Evolutionary conservation across 345 rosid species (phyloP).

Genomic region (Draba incana): DNA sequence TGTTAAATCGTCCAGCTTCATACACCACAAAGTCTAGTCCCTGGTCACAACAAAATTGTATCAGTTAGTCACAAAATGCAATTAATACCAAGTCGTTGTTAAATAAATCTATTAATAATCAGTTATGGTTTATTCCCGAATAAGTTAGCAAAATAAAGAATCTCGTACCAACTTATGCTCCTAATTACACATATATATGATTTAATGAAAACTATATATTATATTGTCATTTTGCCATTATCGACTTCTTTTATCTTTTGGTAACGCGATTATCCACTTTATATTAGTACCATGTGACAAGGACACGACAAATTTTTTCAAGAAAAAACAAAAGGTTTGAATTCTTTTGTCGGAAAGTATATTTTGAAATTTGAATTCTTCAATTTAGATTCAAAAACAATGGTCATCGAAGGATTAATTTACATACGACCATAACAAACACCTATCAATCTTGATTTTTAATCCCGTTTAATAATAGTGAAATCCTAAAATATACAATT

Average conservation of each 20-base stretch:
- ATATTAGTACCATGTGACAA: conserved; percentile 17
- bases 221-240: conserved; percentile 12
- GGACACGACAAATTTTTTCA: conserved; percentile 9
- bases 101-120: background rate
- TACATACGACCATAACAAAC: background rate
- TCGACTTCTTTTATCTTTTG: background rate
- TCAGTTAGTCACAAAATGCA: conserved; percentile 3
- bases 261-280: conserved; percentile 10
- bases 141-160: background rate
- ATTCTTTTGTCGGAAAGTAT: conserved; percentile 34
- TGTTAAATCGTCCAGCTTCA: conserved; percentile 58
- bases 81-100: background rate
- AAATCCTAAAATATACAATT: background rate
- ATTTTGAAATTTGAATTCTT: conserved; percentile 38
- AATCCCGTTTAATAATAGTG: background rate
- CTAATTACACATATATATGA: conserved; percentile 13
- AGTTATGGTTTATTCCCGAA: background rate
- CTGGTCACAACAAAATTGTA: conserved; percentile 37
- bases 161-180: conserved; percentile 26
- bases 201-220: background rate
- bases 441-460: conserved; percentile 8
- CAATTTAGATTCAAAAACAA: conserved; percentile 23
- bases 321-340: conserved; percentile 19
- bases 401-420: background rate
- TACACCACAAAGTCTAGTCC: conserved; percentile 78